Percentiles rank a stretch among this genome's conserved stretches.
phyloP scores from a whole-genome alignment of 2,329 filamentous ascomycete species.

The Passalora sequoiae region DNA sequence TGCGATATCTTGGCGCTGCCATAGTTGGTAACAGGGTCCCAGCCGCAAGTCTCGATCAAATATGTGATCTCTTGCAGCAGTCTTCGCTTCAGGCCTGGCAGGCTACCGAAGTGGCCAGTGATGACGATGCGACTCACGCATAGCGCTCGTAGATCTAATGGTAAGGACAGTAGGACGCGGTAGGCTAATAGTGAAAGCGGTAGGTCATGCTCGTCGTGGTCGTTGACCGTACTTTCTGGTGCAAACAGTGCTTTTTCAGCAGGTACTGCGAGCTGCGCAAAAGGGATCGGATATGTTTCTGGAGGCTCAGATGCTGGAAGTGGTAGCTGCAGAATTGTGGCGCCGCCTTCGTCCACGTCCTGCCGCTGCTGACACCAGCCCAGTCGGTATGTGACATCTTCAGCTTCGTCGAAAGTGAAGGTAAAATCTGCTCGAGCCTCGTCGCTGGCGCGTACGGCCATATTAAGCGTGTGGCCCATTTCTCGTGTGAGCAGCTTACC shows the following conservation, averaged over 20 bases:
- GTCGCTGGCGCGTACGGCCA: conserved; percentile 47
- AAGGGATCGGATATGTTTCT: conserved; percentile 57
- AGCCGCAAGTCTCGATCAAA: conserved; percentile 64
- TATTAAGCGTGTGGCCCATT: conserved; percentile 60
- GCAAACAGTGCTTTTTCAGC: conserved; percentile 72
- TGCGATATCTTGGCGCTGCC: conserved; percentile 41
- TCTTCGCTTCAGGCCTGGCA: conserved; percentile 73
- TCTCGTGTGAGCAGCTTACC: conserved; percentile 66
- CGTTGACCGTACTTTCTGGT: conserved; percentile 45
- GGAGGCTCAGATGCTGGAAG: conserved; percentile 15
- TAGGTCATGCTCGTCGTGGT: conserved; percentile 81
- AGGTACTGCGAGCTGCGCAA: conserved; percentile 65
- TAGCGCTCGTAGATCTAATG: conserved; percentile 72
- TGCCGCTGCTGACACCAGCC: conserved; percentile 62
- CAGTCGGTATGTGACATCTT: conserved; percentile 69
- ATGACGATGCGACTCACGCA: conserved; percentile 90
- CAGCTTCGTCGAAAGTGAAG: conserved; percentile 65
- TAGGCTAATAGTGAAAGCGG: conserved; percentile 74
- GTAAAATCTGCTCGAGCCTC: conserved; percentile 45
- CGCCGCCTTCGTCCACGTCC: conserved; percentile 13
- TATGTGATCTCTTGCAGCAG: conserved; percentile 68
- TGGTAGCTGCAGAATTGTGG: conserved; percentile 25
- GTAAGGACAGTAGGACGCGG: conserved; percentile 66
- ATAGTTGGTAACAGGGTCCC: conserved; percentile 70
- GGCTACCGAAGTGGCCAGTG: conserved; percentile 70